Conservation (phyloP, 345 rosid species). For the Geranium brycei region DNA sequence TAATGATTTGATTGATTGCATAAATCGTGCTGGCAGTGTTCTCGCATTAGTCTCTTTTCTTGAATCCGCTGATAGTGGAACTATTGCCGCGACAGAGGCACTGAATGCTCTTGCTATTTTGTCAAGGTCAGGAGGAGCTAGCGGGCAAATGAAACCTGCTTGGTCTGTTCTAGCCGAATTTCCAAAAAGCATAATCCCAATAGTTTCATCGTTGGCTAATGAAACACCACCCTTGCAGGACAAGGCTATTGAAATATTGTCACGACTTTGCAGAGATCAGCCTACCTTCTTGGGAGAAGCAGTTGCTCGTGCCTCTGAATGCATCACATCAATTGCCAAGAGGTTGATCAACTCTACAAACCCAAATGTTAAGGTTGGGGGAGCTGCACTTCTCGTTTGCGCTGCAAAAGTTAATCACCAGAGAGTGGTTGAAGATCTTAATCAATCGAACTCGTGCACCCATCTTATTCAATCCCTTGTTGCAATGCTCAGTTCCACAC, state of each 20-base stretch:
- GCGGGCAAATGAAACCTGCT: slow-evolving; percentile 60
- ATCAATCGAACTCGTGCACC: slow-evolving; percentile 51
- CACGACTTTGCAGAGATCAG: slow-evolving; percentile 81
- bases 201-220: slow-evolving; percentile 65
- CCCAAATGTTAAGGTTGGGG: slow-evolving; percentile 79
- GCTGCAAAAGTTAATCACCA: slow-evolving; percentile 81
- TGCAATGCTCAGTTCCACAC: slow-evolving; percentile 41
- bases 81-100: slow-evolving; percentile 69
- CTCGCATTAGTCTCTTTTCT: slow-evolving; percentile 88
- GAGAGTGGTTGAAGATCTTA: slow-evolving; percentile 75
- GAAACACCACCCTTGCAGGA: slow-evolving; percentile 75
- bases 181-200: slow-evolving; percentile 66
- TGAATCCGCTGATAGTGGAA: slow-evolving; percentile 56
- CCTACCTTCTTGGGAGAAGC: slow-evolving; percentile 68
- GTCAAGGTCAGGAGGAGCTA: slow-evolving; percentile 50
- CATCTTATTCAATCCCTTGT: slow-evolving; percentile 73
- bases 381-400: slow-evolving; percentile 83
- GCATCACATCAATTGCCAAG: slow-evolving; percentile 52
- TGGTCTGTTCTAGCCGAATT: slow-evolving; percentile 87
- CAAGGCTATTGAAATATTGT: slow-evolving; percentile 82
- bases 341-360: slow-evolving; percentile 59
- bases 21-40: slow-evolving; percentile 83
- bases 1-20: slow-evolving; percentile 63
- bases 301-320: slow-evolving; percentile 49
- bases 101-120: slow-evolving; percentile 87